phyloP scores from a whole-genome alignment of 352 stramenopile species.

The Plasmopara halstedii region DNA sequence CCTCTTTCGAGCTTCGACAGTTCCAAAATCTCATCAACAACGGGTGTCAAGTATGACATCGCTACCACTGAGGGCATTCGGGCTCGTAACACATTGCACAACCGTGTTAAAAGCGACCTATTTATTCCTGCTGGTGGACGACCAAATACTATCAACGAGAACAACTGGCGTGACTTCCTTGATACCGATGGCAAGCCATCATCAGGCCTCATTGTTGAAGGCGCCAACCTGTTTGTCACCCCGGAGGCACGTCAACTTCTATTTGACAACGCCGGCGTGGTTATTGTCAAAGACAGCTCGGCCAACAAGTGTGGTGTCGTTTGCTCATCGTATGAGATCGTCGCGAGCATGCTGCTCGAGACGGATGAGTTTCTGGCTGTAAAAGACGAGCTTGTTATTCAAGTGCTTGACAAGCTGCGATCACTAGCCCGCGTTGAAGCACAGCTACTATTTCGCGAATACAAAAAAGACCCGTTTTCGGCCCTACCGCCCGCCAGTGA shows the following conservation, averaged over 20 bases:
- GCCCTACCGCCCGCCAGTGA: slow-evolving; percentile 90
- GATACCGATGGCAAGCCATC: slow-evolving; percentile 65
- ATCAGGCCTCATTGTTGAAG: slow-evolving; percentile 75
- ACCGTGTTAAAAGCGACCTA: slow-evolving; percentile 85
- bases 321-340: slow-evolving; percentile 82
- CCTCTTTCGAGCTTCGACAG: slow-evolving; percentile 77
- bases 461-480: slow-evolving; percentile 80
- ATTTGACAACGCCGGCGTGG: slow-evolving; percentile 92
- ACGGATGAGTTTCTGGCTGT: slow-evolving; percentile 95
- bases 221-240: slow-evolving; percentile 84
- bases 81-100: slow-evolving; percentile 97
- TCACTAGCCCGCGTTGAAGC: slow-evolving; percentile 91
- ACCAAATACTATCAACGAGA: slow-evolving; percentile 82
- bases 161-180: slow-evolving; percentile 75
- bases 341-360: slow-evolving; percentile 92
- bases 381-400: slow-evolving; percentile 90
- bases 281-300: slow-evolving; percentile 97
- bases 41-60: slow-evolving; percentile 81
- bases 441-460: slow-evolving; percentile 97
- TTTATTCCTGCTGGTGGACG: slow-evolving; percentile 79
- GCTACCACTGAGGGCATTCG: slow-evolving; percentile 71
- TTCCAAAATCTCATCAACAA: slow-evolving; percentile 35
- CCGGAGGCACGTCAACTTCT: slow-evolving; percentile 83
- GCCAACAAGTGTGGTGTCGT: slow-evolving; percentile 85
- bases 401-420: slow-evolving; percentile 94